Evolutionary conservation across 2,329 filamentous ascomycete species (phyloP).

Genomic region (Aspergillus novofumigatus): DNA sequence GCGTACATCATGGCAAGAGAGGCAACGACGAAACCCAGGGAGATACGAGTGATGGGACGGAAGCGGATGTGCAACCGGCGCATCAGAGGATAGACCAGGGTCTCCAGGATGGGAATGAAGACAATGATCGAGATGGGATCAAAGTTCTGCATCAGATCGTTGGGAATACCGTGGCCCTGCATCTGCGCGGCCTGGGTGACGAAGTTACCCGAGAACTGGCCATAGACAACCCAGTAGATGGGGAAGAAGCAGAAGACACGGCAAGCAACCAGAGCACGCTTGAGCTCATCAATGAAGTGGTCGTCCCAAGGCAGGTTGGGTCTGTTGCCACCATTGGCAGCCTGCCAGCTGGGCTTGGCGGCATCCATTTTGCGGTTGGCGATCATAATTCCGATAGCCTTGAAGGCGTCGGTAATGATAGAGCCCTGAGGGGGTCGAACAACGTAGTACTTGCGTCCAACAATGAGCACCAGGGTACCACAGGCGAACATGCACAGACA

Average conservation of each 20-base stretch:
- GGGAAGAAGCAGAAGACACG: constrained; percentile 69
- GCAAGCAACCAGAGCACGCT: constrained; percentile 62
- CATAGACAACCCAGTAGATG: constrained; percentile 65
- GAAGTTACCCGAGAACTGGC: constrained; percentile 64
- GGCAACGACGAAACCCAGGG: constrained; percentile 64
- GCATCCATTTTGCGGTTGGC: constrained; percentile 54
- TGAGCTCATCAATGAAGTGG: constrained; percentile 67
- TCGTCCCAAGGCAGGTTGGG: constrained; percentile 59
- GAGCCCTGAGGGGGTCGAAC: constrained; percentile 56
- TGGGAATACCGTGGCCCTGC: constrained; percentile 67
- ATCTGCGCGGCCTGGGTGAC: constrained; percentile 61
- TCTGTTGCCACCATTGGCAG: constrained; percentile 44
- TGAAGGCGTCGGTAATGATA: constrained; percentile 63
- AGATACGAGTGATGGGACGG: constrained; percentile 72
- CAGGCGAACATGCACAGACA: constrained; percentile 61
- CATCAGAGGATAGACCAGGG: constrained; percentile 64
- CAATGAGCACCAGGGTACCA: constrained; percentile 53
- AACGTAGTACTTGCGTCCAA: constrained; percentile 44
- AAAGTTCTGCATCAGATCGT: constrained; percentile 72
- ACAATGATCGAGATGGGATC: constrained; percentile 73
- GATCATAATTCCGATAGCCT: constrained; percentile 54
- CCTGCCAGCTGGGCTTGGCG: constrained; percentile 63
- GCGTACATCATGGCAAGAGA: constrained; percentile 60
- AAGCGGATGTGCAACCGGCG: constrained; percentile 62
- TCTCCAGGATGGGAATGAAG: constrained; percentile 68